phyloP scores from a whole-genome alignment of 2,329 filamentous ascomycete species.

The Botryotinia globosa region DNA sequence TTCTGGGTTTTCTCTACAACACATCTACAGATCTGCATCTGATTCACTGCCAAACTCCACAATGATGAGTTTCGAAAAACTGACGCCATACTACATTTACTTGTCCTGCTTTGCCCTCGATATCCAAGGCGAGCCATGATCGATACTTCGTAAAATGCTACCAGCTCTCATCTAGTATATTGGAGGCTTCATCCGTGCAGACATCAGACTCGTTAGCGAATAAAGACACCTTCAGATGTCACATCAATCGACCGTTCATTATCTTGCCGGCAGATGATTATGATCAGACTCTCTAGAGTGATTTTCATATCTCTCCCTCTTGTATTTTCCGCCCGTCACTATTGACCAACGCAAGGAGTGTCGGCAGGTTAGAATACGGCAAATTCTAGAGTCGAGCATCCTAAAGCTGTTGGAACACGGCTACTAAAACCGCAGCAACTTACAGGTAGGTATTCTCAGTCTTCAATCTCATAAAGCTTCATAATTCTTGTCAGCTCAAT shows the following conservation, averaged over 20 bases:
- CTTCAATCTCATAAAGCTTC: neutral
- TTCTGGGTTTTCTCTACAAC: neutral
- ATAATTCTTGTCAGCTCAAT: neutral
- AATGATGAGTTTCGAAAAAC: neutral
- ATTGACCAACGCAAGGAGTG: neutral
- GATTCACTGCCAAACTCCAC: neutral
- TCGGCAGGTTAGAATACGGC: neutral
- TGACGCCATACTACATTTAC: neutral
- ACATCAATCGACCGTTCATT: neutral
- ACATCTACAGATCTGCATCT: neutral
- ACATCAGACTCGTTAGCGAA: neutral
- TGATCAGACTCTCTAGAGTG: neutral
- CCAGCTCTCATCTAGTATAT: neutral
- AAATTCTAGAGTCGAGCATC: neutral
- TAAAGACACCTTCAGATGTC: neutral
- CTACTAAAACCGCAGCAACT: neutral
- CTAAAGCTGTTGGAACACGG: neutral
- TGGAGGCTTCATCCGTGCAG: neutral
- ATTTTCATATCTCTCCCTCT: neutral
- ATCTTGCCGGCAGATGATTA: neutral
- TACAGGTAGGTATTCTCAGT: neutral
- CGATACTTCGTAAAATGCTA: neutral
- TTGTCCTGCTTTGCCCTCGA: neutral
- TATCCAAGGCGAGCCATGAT: neutral
- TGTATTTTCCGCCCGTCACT: neutral